These are phyloP conservation scores for Torrubiellomyces zombiae DNA, from an alignment of 2,329 filamentous ascomycete species.

Conservation along the genomic window DNA sequence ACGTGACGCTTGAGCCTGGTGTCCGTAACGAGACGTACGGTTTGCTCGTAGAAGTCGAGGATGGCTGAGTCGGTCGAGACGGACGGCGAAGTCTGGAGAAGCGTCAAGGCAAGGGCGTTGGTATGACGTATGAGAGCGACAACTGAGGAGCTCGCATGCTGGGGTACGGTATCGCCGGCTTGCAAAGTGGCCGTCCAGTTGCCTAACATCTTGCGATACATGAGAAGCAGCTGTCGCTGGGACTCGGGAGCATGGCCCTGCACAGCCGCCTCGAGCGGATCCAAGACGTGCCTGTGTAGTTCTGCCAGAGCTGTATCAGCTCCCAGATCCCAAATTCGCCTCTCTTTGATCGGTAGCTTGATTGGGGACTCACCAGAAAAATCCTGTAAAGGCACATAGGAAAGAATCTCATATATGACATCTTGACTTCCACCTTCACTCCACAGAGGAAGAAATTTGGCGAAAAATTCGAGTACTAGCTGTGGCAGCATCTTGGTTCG, in stretches of 20 bases:
- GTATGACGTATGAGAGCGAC: constrained; percentile 28
- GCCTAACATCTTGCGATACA: constrained; percentile 51
- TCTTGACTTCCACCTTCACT: constrained; percentile 38
- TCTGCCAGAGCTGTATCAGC: too few species aligned
- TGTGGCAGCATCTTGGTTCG: constrained; percentile 36
- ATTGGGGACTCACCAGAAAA: constrained; percentile 40
- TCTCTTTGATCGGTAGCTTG: too few species aligned
- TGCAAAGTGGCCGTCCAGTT: constrained; percentile 36
- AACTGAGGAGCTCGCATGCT: constrained; percentile 20
- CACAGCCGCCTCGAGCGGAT: constrained; percentile 32
- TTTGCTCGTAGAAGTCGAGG: constrained; percentile 53
- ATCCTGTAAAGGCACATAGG: constrained; percentile 33
- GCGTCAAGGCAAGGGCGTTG: constrained; percentile 39
- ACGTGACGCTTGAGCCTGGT: constrained; percentile 33
- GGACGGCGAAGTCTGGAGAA: constrained; percentile 35
- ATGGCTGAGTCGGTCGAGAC: constrained; percentile 35
- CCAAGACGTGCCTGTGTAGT: constrained; percentile 29
- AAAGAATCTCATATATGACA: constrained; percentile 40
- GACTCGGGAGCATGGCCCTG: constrained; percentile 32
- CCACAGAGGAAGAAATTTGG: constrained; percentile 41
- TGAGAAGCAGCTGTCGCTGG: constrained; percentile 41
- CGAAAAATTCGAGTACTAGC: constrained; percentile 31
- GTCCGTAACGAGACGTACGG: constrained; percentile 38
- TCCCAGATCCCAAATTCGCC: too few species aligned
- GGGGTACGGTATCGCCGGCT: constrained; percentile 18